Percentiles rank a stretch among this genome's conserved stretches.
These are phyloP conservation scores for Rubus idaeus DNA, from an alignment of 306 rosid species.

Conservation along the genomic window DNA sequence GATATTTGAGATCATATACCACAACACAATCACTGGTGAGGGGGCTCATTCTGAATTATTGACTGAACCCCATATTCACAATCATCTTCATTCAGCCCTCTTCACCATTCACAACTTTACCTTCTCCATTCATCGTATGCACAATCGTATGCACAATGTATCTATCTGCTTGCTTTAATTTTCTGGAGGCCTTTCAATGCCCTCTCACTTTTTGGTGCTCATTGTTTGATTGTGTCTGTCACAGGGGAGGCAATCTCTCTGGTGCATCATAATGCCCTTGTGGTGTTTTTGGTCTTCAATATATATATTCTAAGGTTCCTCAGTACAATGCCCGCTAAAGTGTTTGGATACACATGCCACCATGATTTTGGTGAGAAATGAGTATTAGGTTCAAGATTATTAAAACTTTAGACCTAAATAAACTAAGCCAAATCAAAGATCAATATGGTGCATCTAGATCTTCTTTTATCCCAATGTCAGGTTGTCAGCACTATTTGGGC, in stretches of 20 bases:
- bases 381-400: slow-evolving; percentile 54
- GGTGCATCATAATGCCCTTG: slow-evolving; percentile 47
- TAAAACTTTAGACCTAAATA: slow-evolving; percentile 19
- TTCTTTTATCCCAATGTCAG: slow-evolving; percentile 27
- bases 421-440: slow-evolving; percentile 28
- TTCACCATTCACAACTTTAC: slow-evolving; percentile 11
- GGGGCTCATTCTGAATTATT: slow-evolving; percentile 1
- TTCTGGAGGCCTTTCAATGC: slow-evolving; percentile 18
- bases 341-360: slow-evolving; percentile 44
- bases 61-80: neutral
- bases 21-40: slow-evolving; percentile 5
- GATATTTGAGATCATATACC: neutral
- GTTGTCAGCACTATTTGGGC: slow-evolving; percentile 22
- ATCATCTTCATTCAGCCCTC: neutral
- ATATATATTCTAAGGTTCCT: slow-evolving; percentile 29
- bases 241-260: slow-evolving; percentile 51
- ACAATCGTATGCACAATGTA: neutral
- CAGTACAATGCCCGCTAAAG: slow-evolving; percentile 22
- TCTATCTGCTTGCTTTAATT: slow-evolving; percentile 5
- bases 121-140: neutral
- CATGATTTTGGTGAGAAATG: slow-evolving; percentile 55
- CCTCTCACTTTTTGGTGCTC: slow-evolving; percentile 30
- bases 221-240: slow-evolving; percentile 52
- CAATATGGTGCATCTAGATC: slow-evolving; percentile 15
- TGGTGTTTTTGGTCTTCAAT: slow-evolving; percentile 34